phyloP scores from a whole-genome alignment of 2,329 filamentous ascomycete species.

The Aspergillus clavatus region DNA sequence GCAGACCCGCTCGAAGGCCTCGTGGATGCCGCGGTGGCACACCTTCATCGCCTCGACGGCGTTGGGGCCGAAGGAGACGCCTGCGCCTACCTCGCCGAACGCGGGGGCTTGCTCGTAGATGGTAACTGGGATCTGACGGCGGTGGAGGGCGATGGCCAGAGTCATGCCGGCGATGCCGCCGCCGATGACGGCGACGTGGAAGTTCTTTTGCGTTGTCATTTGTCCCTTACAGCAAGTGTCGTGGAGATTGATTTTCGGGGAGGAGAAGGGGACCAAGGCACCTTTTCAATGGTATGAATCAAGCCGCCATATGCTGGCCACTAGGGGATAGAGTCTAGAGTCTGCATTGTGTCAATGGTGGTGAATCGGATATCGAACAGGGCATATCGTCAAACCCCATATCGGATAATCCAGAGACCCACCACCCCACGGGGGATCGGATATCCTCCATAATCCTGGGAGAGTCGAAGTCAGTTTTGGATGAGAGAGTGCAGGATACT shows the following conservation, averaged over 20 bases:
- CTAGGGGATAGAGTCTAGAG: background rate
- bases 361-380: background rate
- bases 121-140: slow-evolving; percentile 27
- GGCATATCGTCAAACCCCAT: background rate
- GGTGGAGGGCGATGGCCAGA: slow-evolving; percentile 33
- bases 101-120: slow-evolving; percentile 36
- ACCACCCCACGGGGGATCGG: background rate
- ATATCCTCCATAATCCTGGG: background rate
- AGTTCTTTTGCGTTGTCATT: slow-evolving; percentile 13
- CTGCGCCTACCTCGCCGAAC: slow-evolving; percentile 37
- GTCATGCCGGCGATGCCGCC: slow-evolving; percentile 36
- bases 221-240: too few relatives aligned
- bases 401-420: background rate
- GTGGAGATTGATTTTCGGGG: too few relatives aligned
- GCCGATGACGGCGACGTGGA: slow-evolving; percentile 31
- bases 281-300: too few relatives aligned
- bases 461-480: too few relatives aligned
- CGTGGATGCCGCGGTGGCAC: slow-evolving; percentile 25
- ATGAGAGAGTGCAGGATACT: too few relatives aligned
- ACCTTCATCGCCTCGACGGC: slow-evolving; percentile 24
- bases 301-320: background rate
- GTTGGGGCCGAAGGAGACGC: slow-evolving; percentile 37
- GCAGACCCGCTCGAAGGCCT: slow-evolving; percentile 31
- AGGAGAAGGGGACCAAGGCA: too few relatives aligned
- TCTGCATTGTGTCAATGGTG: background rate